These are phyloP conservation scores for Diaporthe citriasiana DNA, from an alignment of 2,329 filamentous ascomycete genomes.

Conservation along the genomic window DNA sequence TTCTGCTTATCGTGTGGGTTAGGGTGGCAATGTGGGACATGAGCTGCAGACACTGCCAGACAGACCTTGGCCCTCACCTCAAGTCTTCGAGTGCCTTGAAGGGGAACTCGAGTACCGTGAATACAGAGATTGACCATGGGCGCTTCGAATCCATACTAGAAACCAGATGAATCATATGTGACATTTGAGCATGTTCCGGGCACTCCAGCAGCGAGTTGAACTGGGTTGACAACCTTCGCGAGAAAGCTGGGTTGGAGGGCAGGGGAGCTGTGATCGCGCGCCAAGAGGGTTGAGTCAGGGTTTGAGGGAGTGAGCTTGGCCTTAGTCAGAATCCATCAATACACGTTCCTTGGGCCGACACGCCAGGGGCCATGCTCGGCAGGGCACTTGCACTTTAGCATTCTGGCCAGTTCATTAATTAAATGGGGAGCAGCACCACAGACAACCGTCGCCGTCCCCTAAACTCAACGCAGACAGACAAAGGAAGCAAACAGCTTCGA, in stretches of 20 bases:
- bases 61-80: neutral
- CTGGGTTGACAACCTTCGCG: neutral
- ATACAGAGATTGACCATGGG: neutral
- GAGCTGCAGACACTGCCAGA: neutral
- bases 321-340: slow-evolving; percentile 37
- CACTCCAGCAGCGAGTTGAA: neutral
- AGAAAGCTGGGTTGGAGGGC: neutral
- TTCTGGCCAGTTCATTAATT: slow-evolving; percentile 30
- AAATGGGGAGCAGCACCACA: slow-evolving; percentile 3
- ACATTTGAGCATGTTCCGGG: neutral
- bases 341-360: slow-evolving; percentile 17
- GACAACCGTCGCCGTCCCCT: slow-evolving; percentile 23
- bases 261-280: neutral
- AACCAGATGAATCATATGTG: neutral
- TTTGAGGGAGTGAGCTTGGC: neutral
- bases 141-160: neutral
- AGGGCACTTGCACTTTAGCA: slow-evolving; percentile 32
- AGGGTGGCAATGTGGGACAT: neutral
- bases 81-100: neutral
- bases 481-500: slow-evolving; percentile 19
- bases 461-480: slow-evolving; percentile 31
- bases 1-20: neutral
- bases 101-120: neutral
- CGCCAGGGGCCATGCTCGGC: slow-evolving; percentile 29
- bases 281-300: neutral